Conservation (phyloP, 495 filamentous ascomycete genomes). For the Daldinia bambusicola region DNA sequence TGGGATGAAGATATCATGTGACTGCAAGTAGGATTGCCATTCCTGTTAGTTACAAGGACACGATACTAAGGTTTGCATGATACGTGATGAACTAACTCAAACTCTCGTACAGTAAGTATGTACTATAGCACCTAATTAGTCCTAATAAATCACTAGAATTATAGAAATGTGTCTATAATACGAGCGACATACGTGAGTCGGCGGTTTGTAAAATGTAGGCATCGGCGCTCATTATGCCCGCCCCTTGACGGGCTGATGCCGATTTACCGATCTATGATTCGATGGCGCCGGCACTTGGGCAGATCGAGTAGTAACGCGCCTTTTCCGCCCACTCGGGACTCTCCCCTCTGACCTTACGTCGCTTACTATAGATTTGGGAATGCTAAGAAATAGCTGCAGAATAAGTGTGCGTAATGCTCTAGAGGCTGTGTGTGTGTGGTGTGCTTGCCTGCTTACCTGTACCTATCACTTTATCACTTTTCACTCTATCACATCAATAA, state of each 20-base stretch:
- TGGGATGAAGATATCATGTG: neutral
- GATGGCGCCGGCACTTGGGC: constrained; percentile 5
- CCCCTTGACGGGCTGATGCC: constrained; percentile 19
- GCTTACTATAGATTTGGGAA: constrained; percentile 6
- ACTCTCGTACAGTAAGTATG: neutral
- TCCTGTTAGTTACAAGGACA: too few species aligned
- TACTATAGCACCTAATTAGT: neutral
- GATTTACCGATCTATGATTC: constrained; percentile 33
- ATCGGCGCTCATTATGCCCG: constrained; percentile 33
- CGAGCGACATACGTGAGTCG: constrained; percentile 10
- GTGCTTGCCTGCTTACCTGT: neutral
- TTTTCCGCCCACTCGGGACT: constrained; percentile 19
- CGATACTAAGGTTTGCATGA: too few species aligned
- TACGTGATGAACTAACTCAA: neutral
- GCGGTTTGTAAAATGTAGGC: neutral
- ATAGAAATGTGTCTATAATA: neutral
- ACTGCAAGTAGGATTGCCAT: too few species aligned
- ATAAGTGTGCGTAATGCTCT: constrained; percentile 19
- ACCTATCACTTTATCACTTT: constrained; percentile 2
- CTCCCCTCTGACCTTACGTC: constrained; percentile 19
- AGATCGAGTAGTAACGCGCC: constrained; percentile 4
- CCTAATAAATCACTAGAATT: neutral
- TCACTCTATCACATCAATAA: neutral
- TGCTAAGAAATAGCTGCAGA: constrained; percentile 7
- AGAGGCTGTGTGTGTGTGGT: constrained; percentile 2